Base-by-base conservation (phyloP, 495 filamentous ascomycete genomes). In the Chaetomidium leptoderma region DNA sequence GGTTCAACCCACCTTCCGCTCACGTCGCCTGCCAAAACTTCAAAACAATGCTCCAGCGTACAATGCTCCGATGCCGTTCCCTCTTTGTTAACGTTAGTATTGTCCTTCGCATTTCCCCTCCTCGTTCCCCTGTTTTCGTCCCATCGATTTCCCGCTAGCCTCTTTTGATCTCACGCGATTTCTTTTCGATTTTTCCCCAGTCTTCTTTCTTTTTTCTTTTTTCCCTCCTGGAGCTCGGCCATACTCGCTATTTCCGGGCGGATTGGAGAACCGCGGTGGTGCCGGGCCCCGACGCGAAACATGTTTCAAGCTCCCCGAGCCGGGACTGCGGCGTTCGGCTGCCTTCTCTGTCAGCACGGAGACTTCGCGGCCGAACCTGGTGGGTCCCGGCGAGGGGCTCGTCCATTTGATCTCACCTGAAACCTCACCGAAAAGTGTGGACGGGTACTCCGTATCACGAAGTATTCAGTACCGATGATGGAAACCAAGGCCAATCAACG, bases 231-330 rank as follows among this genome's bases (percentile, higher is more conserved):
- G n/a, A n/a, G n/a, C n/a, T n/a, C n/a, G n/a, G n/a, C n/a, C n/a
- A n/a, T n/a, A n/a, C n/a, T n/a, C n/a, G n/a, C n/a, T n/a, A n/a
- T n/a, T n/a, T n/a, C n/a, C n/a, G n/a, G n/a, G n/a, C n/a, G n/a
- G n/a, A n/a, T n/a, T n/a, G n/a, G n/a, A n/a, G n/a, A n/a, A 10
- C 19, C n/a, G 5, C 7, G 26, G 16, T 2, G 26, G 16, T 49
- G 5, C 6, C 29, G 19, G n/a, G 49, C 36, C 21, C 49, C 26
- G n/a, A 30, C 29, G 27, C 62, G 51, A 64, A 65, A 59, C 55
- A 59, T 57, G 63, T 65, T 62, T 58, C 62, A 55, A 53, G 35
- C 40, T 42, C 36, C 16, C 52, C 19, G 32, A 39, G 33, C 11
- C 50, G 33, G 29, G 26, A 36, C 21, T 26, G 17, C 10, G 2